Percentiles rank a stretch among this genome's conserved stretches.
These are phyloP conservation scores for Epichloe typhina DNA, from an alignment of 2,329 filamentous ascomycete genomes.

Conservation along the genomic window DNA sequence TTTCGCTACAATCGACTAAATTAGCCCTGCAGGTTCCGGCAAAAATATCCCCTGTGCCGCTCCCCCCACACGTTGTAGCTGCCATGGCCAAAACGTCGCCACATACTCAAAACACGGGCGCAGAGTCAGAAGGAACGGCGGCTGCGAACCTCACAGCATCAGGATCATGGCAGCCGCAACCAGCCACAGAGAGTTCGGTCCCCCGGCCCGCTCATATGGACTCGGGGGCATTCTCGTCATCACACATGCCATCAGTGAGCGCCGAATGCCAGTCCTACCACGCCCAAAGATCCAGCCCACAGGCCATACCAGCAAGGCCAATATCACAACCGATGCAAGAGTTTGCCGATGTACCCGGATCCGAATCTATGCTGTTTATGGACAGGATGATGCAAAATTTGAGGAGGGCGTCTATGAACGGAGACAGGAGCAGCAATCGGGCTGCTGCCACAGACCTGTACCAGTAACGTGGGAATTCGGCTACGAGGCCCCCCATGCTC, in stretches of 20 bases:
- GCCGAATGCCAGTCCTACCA: background rate
- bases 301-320: background rate
- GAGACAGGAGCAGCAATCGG: background rate
- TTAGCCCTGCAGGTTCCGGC: constrained; percentile 19
- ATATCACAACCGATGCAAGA: constrained; percentile 12
- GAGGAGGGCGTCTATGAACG: constrained; percentile 22
- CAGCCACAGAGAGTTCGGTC: background rate
- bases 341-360: constrained; percentile 28
- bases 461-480: background rate
- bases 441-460: background rate
- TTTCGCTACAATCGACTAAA: constrained; percentile 16
- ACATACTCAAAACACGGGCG: background rate
- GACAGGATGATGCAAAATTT: constrained; percentile 41
- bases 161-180: background rate
- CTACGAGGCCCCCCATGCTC: background rate
- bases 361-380: constrained; percentile 34
- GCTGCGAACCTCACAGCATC: constrained; percentile 8
- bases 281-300: background rate
- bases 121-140: background rate
- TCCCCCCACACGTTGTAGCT: constrained; percentile 31
- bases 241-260: constrained; percentile 5
- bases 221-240: background rate
- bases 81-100: constrained; percentile 16
- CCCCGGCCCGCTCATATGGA: background rate
- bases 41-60: constrained; percentile 31